Base-by-base conservation (phyloP, 768 basidiomycete species). In the Leccinum truebloodii region DNA sequence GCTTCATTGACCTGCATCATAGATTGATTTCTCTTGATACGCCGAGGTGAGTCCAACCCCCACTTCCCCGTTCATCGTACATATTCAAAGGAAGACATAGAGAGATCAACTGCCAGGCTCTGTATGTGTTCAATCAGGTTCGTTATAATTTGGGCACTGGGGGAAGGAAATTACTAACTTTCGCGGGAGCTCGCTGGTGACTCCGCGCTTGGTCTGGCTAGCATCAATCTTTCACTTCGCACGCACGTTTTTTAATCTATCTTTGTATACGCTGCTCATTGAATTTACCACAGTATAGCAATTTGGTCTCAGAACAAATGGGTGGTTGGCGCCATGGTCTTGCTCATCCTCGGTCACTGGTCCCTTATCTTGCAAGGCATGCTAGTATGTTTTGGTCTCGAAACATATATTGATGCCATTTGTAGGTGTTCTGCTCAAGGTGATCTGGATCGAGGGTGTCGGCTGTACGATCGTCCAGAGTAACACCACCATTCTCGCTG, bases 291-390 rank as follows among this genome's bases (percentile, higher is more conserved):
- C 60, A 81, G 82, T 3, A 83, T 89, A 72, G 88, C 87, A 12
- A 81, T 89, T 28, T 89, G 87, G 87, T 81, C 80, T 6, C 81
- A 85, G 53, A 82, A 81, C 53, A 75, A 76, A 61, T 84, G 78
- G 65, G 76, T 89, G 62, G 73, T 86, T 35, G 72, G 75, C 6
- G 59, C 78, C 8, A 74, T 90, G 12, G 69, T 84, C 7, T n/a
- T 83, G 28, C 66, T 89, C 52, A 84, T 86, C 48, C 74, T 88
- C 13, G 88, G 88, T 2, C 88, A 88, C 62, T 89, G 88, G 88
- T 84, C 85, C 0, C 71, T 89, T 51, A 83, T 89, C 60, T 74
- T 89, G 22, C 87, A 88, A 74, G 86, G 87, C 80, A 64, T 0
- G 57, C 57, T 32, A 54, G 49, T 8, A n/a, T 41, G 30, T 28